Percentiles rank a stretch among this genome's conserved stretches.
These are phyloP conservation scores for Suhomyces taliae DNA, from an alignment of 1,139 yeast species.

Conservation along the genomic window DNA sequence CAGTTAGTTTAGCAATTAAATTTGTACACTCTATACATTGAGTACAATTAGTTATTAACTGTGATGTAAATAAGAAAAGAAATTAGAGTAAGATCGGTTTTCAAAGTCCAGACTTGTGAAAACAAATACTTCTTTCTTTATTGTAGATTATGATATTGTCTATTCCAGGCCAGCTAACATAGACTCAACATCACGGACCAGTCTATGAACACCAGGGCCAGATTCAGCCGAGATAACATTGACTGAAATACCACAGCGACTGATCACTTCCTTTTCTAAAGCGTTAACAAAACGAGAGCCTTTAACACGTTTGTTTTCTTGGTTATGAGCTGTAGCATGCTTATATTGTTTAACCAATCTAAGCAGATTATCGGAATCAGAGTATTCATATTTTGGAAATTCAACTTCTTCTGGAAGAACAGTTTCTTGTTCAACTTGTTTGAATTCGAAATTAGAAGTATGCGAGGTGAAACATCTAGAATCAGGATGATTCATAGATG, in stretches of 20 bases:
- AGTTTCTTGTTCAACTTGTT: constrained; percentile 6
- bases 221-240: constrained; percentile 13
- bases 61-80: background rate
- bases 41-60: too few species aligned
- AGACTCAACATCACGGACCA: constrained; percentile 7
- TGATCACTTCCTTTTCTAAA: constrained; percentile 2
- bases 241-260: constrained; percentile 25
- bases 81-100: background rate
- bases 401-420: constrained; percentile 1
- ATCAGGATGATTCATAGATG: constrained; percentile 30
- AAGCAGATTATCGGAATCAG: constrained; percentile 3
- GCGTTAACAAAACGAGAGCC: constrained; percentile 1
- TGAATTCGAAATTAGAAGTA: background rate
- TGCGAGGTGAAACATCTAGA: constrained; percentile 25
- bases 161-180: constrained; percentile 8
- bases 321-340: constrained; percentile 4
- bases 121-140: background rate
- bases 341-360: constrained; percentile 3
- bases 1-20: too few species aligned
- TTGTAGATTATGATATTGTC: background rate
- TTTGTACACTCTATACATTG: too few species aligned
- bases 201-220: constrained; percentile 7
- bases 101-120: background rate
- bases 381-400: constrained; percentile 5
- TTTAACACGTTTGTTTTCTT: background rate